Conservation (phyloP, 2,329 filamentous ascomycete genomes). For the Catunica adiposa region DNA sequence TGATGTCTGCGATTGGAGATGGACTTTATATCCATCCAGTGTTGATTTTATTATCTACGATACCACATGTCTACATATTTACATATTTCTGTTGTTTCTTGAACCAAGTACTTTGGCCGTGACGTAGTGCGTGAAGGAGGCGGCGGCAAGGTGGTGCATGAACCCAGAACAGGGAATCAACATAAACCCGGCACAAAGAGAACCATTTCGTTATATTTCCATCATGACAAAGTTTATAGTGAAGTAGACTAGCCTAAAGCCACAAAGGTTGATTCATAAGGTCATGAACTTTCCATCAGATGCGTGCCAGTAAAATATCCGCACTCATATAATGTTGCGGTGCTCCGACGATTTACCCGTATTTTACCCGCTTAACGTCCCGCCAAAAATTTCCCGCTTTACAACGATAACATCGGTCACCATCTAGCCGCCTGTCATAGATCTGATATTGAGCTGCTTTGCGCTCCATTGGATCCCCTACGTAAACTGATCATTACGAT, state of each 20-base stretch:
- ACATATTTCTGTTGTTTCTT: not conserved
- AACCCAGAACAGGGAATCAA: too few species aligned
- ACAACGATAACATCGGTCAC: conserved; percentile 4
- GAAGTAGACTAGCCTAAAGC: too few species aligned
- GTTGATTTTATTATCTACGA: conserved; percentile 3
- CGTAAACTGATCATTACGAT: not conserved
- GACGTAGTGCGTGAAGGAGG: too few species aligned
- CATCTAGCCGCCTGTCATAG: not conserved
- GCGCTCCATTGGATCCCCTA: conserved; percentile 12
- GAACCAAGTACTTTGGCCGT: too few species aligned
- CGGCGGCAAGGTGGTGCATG: too few species aligned
- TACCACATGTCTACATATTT: not conserved
- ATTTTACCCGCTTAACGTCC: conserved; percentile 13
- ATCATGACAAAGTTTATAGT: too few species aligned
- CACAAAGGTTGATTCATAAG: too few species aligned
- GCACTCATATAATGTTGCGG: too few species aligned
- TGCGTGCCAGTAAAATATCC: not conserved
- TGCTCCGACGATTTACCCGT: conserved; percentile 10
- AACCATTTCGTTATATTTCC: too few species aligned
- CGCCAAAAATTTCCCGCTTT: conserved; percentile 15
- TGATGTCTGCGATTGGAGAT: not conserved
- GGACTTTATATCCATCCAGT: not conserved
- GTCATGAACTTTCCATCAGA: not conserved
- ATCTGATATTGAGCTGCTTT: conserved; percentile 16
- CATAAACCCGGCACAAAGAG: too few species aligned